Evolutionary conservation across 2,329 filamentous ascomycete genomes (phyloP).

Genomic region (Neopestalotiopsis clavispora): DNA sequence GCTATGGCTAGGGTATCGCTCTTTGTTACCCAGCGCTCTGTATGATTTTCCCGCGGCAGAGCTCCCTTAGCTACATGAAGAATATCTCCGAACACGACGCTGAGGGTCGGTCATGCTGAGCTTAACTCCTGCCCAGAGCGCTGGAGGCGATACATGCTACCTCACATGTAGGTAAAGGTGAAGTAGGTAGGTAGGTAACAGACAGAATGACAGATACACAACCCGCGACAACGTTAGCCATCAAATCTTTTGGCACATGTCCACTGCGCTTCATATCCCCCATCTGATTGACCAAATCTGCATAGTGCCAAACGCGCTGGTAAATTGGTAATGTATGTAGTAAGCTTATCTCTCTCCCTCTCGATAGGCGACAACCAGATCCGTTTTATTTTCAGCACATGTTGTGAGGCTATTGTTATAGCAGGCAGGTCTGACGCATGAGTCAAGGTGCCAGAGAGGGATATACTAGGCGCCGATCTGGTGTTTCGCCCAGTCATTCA

Average conservation of each 20-base stretch:
- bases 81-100: slow-evolving; percentile 20
- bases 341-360: not conserved
- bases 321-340: not conserved
- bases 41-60: slow-evolving; percentile 5
- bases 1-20: not conserved
- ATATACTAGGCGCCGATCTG: not conserved
- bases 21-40: not conserved
- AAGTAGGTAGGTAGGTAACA: not conserved
- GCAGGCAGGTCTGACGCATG: not conserved
- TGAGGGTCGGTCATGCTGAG: slow-evolving; percentile 11
- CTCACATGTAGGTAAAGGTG: not conserved
- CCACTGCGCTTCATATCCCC: not conserved
- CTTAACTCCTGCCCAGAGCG: slow-evolving; percentile 2
- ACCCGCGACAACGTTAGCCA: not conserved
- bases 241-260: not conserved
- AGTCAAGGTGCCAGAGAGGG: not conserved
- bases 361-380: not conserved
- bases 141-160: not conserved
- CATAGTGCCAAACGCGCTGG: not conserved
- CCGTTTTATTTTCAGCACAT: not conserved
- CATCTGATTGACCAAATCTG: not conserved
- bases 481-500: not conserved
- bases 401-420: not conserved
- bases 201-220: not conserved
- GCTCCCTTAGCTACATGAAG: slow-evolving; percentile 17